Percentiles rank a stretch among this genome's conserved stretches.
Evolutionary conservation across 2,329 filamentous ascomycete genomes (phyloP).

Genomic region (Davidsoniella virescens): DNA sequence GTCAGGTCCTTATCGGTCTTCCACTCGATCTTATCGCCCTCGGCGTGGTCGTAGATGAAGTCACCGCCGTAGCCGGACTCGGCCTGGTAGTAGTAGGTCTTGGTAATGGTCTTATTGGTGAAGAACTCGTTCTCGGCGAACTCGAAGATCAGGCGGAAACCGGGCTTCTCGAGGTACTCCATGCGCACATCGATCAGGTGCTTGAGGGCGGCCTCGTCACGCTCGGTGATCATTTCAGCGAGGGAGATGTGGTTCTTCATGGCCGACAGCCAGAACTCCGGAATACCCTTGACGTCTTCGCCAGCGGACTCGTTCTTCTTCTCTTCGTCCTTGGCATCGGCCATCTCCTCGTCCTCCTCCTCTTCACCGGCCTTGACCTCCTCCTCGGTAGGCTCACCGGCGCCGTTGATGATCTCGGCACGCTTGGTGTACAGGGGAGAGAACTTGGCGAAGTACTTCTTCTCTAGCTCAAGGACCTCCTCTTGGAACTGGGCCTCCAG

Average conservation of each 20-base stretch:
- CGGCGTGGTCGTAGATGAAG: slow-evolving; percentile 98
- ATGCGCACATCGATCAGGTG: slow-evolving; percentile 84
- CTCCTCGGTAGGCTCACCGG: slow-evolving; percentile 66
- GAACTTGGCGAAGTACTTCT: slow-evolving; percentile 99
- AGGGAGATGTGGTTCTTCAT: slow-evolving; percentile 99
- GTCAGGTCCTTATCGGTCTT: slow-evolving; percentile 86
- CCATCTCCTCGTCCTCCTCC: slow-evolving; percentile 50
- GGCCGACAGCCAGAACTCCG: slow-evolving; percentile 97
- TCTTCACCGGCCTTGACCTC: slow-evolving; percentile 79
- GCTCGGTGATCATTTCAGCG: slow-evolving; percentile 96
- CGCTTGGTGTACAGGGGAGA: slow-evolving; percentile 94
- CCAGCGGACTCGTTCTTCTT: slow-evolving; percentile 32
- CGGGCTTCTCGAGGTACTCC: slow-evolving; percentile 97
- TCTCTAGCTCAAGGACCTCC: slow-evolving; percentile 93
- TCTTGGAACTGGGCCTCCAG: slow-evolving; percentile 97
- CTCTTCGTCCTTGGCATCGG: slow-evolving; percentile 39
- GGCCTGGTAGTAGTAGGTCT: slow-evolving; percentile 98
- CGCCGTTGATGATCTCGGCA: slow-evolving; percentile 79
- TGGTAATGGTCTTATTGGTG: slow-evolving; percentile 90
- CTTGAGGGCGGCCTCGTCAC: slow-evolving; percentile 87
- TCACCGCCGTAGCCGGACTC: slow-evolving; percentile 97
- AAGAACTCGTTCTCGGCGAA: slow-evolving; percentile 94
- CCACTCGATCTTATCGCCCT: slow-evolving; percentile 97
- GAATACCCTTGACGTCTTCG: slow-evolving; percentile 58
- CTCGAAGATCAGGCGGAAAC: slow-evolving; percentile 96